Evolutionary conservation across 257 asterid genomes (phyloP), one percentile per base, ranked within the genome.

Genomic region (Solanum piurae): DNA sequence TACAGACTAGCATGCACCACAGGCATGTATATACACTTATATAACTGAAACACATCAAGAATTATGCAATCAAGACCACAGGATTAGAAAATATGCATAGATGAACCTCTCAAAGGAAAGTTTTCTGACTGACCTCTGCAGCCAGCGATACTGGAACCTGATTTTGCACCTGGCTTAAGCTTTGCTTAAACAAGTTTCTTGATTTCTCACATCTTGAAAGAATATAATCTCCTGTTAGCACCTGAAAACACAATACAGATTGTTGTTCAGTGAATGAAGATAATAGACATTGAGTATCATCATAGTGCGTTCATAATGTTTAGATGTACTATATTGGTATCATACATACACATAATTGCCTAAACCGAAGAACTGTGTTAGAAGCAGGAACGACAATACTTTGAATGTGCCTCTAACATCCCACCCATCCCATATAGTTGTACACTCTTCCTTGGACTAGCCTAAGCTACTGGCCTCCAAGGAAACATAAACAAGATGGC

Each of bases 61-160:
- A 79, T 16, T 44, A 27, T 79, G 66, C 66, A 16, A 42, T 79
- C 37, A 77, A 76, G 64, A 79, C 40, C 66, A 79, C 84, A 2
- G 38, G 16, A 44, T 46, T 25, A 80, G 14, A 80, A 46, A 9
- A 27, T 80, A 44, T 46, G 68, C 85, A 46, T 9, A 46, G 42
- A 80, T 29, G 68, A 16, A 14, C 58, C 42, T 80, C 27, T 46
- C 85, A 18, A 80, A 21, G 40, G 38, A 46, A 80, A 27, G 3
- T 80, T 29, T 27, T 12, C 72, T 68, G 88, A 83, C 91, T 90
- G 86, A 95, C 99, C 98, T 95, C 90, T 42, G 92, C 92, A 88
- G 96, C 98, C 80, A 97, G 93, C 86, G 88, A 52, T 23, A 93
- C 90, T 9, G 98, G 98, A 87, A 97, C 99, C 96, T 92, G 89